Base-by-base conservation (phyloP, 768 basidiomycete species). In the Tricholoma hemisulphureum region DNA sequence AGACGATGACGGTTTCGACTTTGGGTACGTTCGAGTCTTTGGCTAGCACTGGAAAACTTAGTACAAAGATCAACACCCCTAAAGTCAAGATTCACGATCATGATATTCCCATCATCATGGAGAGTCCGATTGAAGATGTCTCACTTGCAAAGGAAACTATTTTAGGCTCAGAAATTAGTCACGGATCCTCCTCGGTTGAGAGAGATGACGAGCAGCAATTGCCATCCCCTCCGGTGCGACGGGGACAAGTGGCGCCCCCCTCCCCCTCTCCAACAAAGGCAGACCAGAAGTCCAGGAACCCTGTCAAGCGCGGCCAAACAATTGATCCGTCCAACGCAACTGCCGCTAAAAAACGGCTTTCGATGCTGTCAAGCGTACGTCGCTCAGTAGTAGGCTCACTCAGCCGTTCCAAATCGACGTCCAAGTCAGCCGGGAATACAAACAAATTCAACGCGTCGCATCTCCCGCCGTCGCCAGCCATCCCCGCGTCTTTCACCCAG, bases 341-440 rank as follows among this genome's bases (percentile, higher is more conserved):
- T 29, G 18, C 37, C n/a, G 37, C 43, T 18, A 54, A 39, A 28
- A 43, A 59, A 23, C 62, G 69, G 23, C 61, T 76, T 3, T 68
- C 69, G 1, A 67, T 77, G 7, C 66, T 75, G 3, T 65, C 69
- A 11, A 80, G 80, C 5, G 63, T 82, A 31, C 76, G 80, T 24
- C 78, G 80, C 41, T 77, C 80, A 0, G 70, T 81, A 39, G 69
- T 74, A 4, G 77, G 77, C 28, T 74, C 71, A 1, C 61, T 75
- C 13, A 63, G 71, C 4, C 61, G 66, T 9, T 45, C 64, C 6
- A 65, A 60, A 59, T 46, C 66, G 6, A 61, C 63, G 51, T 50
- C 50, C 46, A 71, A 62, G 34, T 61, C 61, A 18, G 67, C 61
- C 56, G 26, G 64, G 51, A 67, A 29, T 9, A 20, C 41, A 3